A percentile compares a stretch with the other conserved stretches of the same genome.
Evolutionary conservation across 164 flowering plant genomes (phyloP).

Genomic region (Buxus sempervirens): DNA sequence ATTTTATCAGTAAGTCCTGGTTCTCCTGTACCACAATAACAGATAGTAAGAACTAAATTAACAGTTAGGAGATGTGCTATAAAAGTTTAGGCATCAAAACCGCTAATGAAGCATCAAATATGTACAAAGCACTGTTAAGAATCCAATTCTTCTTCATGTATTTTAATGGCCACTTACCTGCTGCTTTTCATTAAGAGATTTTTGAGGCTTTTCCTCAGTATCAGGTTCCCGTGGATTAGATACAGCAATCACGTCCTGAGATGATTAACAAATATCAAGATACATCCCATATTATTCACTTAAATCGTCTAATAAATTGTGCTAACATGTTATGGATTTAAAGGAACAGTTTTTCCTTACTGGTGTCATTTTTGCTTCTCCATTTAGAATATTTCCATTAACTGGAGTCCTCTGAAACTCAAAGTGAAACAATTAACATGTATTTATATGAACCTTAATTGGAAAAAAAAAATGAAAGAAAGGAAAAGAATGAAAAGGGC

Average conservation of each 20-base stretch:
- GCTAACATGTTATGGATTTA: neutral
- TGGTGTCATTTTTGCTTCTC: slow-evolving; percentile 48
- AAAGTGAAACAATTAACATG: slow-evolving; percentile 13
- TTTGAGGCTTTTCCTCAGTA: slow-evolving; percentile 19
- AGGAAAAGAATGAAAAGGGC: no score
- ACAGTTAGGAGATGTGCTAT: neutral
- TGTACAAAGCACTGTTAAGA: neutral
- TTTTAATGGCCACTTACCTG: neutral
- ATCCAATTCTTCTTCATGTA: neutral
- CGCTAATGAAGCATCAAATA: neutral
- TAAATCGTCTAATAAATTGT: neutral
- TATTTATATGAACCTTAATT: neutral
- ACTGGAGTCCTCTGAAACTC: slow-evolving; percentile 78
- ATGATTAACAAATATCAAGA: slow-evolving; percentile 17
- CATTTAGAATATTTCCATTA: slow-evolving; percentile 63
- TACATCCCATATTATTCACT: slow-evolving; percentile 10
- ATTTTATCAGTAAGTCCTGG: slow-evolving; percentile 86
- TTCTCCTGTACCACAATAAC: slow-evolving; percentile 57
- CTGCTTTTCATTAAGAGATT: slow-evolving; percentile 16
- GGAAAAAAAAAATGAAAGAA: no score
- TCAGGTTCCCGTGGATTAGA: slow-evolving; percentile 18
- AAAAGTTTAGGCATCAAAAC: neutral
- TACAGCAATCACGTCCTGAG: slow-evolving; percentile 39
- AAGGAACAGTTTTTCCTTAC: slow-evolving; percentile 34
- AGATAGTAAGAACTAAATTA: slow-evolving; percentile 4